Evolutionary conservation across 2,329 filamentous ascomycete genomes (phyloP), one percentile per base, ranked within the genome.

Genomic region (Herpotrichia juniperi): DNA sequence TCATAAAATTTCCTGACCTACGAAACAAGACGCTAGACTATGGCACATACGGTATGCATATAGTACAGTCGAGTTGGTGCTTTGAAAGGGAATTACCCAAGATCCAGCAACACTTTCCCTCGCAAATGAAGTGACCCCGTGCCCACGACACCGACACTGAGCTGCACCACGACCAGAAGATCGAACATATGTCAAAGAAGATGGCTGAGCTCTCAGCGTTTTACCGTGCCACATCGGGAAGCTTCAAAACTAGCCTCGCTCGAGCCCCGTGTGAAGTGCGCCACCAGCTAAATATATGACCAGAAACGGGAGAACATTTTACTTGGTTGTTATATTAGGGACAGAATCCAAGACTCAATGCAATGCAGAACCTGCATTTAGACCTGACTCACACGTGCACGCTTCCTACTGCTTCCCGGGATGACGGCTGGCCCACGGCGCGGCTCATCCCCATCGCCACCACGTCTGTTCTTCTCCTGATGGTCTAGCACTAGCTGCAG

Each of bases 401-500:
- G 62, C 61, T 72, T 71, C 53, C 67, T 58, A 25, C 53, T 67
- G 35, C 67, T 69, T 12, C 68, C 69, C 1, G 72, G 74, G 22
- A 71, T 64, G n/a, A 72, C 71, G 17, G 62, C 60, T n/a, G 68
- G 73, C 52, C 76, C 76, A 34, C 63, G 55, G 42, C 71, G 62
- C 6, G 47, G 40, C 6, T 53, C 37, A 44, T 48, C 56, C 9
- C 58, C 57, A 17, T 65, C 64, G 26, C 53, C 54, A 40, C 60
- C 46, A 5, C 58, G 53, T 19, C 53, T 52, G 31, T 73, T 64
- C 77, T 78, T 79, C 71, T 81, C 79, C 60, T 78, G 75, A 58
- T 74, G 72, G 64, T 81, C 79, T 12, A 81, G 74, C 52, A 81
- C 77, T 58, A 91, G 58, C 60, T 86, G 92, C 54, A 97, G 84